Conservation (phyloP, 257 asterid species). For the Gentiana straminea region DNA sequence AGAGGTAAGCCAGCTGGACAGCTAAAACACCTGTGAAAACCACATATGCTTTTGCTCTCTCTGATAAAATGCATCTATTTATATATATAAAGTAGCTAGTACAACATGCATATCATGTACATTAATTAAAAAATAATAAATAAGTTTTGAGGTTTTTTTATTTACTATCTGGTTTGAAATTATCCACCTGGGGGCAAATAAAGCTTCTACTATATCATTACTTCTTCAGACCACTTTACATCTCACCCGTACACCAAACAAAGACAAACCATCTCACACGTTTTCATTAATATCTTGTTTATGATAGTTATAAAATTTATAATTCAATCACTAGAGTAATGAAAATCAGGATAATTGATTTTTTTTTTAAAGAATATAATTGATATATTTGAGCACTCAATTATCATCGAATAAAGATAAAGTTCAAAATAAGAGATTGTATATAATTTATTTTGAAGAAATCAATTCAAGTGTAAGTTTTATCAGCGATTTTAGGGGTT, state of each 20-base stretch:
- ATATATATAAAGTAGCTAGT: slow-evolving; percentile 10
- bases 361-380: too few species aligned
- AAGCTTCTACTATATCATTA: slow-evolving; percentile 1
- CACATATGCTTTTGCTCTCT: slow-evolving; percentile 11
- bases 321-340: background rate
- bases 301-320: too few species aligned
- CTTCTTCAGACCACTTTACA: slow-evolving; percentile 12
- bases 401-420: too few species aligned
- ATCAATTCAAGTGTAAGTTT: too few species aligned
- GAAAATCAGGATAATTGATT: too few species aligned
- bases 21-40: slow-evolving; percentile 18
- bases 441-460: too few species aligned
- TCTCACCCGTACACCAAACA: slow-evolving; percentile 15
- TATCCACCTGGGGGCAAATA: slow-evolving; percentile 16
- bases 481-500: too few species aligned
- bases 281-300: background rate
- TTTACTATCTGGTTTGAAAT: slow-evolving; percentile 4
- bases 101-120: slow-evolving; percentile 23
- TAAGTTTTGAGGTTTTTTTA: too few species aligned
- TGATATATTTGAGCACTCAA: too few species aligned
- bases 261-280: slow-evolving; percentile 3
- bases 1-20: background rate
- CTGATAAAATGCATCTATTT: slow-evolving; percentile 6
- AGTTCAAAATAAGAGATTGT: too few species aligned
- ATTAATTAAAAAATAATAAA: slow-evolving; percentile 9